Base-by-base conservation (phyloP, 805 yeast genomes). In the Candida cerambycidarum region DNA sequence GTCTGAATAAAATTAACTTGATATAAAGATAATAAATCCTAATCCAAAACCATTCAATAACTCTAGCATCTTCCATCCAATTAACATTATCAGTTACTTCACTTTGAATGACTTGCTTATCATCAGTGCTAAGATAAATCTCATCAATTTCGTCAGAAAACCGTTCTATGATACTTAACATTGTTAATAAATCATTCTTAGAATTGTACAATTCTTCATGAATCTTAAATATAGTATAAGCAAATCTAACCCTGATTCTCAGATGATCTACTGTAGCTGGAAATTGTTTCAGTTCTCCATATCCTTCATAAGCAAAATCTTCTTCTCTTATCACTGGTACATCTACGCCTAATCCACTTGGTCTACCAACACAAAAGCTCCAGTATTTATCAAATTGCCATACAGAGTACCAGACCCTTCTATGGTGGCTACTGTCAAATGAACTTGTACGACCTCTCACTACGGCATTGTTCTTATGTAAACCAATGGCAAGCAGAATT, bases 31-130 rank as follows among this genome's bases (percentile, higher is more conserved):
- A 56, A 39, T 56, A 55, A 6, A 51, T 50, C 19, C 58, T 31
- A 12, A 56, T 56, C 61, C 61, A 56, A 30, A 55, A 56, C 57
- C 58, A 55, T 30, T 56, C 61, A 27, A 49, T 28, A 3, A 29
- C 17, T 15, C 25, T 33, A 15, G 23, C 32, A 4, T 18, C 16
- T 13, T 32, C 33, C 17, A 32, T 17, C 5, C 29, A 12, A 19
- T 43, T 46, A 2, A 38, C 37, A 38, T 38, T 38, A 13, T 18
- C 33, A 10, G 30, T 34, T 11, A 50, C 39, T 19, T 42, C 41
- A 5, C 46, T 24, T 14, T 28, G 38, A 13, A 17, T 29, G 12
- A 54, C 32, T 5, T 28, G n/a, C 4, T 39, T 39, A 23, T 55
- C 56, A 28, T 32, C 21, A 2, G 49, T 39, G 12, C 44, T 44